Conservation (phyloP, 768 basidiomycete species). For the Boletus bicolor region DNA sequence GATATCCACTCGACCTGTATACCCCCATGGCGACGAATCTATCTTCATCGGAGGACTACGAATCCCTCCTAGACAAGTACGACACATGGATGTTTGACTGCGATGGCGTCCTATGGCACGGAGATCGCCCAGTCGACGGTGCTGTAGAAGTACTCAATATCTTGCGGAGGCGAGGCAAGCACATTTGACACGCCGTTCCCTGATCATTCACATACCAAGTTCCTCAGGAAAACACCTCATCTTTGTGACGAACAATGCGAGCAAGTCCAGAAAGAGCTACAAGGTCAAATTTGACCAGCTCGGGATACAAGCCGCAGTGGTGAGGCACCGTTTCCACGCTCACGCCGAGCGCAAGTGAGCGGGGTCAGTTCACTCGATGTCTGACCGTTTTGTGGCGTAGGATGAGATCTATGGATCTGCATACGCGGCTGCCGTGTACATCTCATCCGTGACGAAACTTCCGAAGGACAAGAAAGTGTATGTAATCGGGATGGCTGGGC, state of each 20-base stretch:
- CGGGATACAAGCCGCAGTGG: constrained; percentile 79
- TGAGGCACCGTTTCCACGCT: constrained; percentile 39
- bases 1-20: constrained; percentile 15
- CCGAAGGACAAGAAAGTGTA: constrained; percentile 93
- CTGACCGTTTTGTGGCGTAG: constrained; percentile 39
- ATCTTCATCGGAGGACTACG: constrained; percentile 44
- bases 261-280: constrained; percentile 85
- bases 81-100: constrained; percentile 98
- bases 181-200: constrained; percentile 1
- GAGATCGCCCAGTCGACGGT: constrained; percentile 75
- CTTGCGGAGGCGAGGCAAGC: constrained; percentile 70
- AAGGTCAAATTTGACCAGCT: constrained; percentile 90
- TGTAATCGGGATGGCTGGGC: constrained; percentile 86
- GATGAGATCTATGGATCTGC: constrained; percentile 97
- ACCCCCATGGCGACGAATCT: constrained; percentile 24
- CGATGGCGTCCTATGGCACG: constrained; percentile 93
- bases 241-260: constrained; percentile 98
- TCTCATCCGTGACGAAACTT: constrained; percentile 85
- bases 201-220: constrained; percentile 1
- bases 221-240: constrained; percentile 70
- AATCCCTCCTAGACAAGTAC: constrained; percentile 55
- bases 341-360: background rate
- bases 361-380: background rate
- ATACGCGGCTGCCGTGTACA: constrained; percentile 78
- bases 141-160: constrained; percentile 69